Percentiles rank a stretch among this genome's conserved stretches.
Evolutionary conservation across 1,139 yeast species (phyloP).

Genomic region (Nadsonia starkeyi-henricii): DNA sequence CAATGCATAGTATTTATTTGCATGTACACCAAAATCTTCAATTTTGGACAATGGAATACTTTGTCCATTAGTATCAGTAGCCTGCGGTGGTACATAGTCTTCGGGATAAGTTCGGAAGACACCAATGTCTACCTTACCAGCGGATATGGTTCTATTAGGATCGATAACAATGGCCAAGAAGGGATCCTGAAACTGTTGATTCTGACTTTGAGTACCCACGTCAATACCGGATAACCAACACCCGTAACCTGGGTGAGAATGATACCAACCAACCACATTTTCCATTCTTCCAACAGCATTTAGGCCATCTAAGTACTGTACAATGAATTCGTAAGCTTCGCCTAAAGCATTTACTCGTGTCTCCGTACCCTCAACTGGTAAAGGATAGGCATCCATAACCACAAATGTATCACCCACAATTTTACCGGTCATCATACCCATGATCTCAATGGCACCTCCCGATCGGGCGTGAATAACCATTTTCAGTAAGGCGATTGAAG

Average conservation of each 20-base stretch:
- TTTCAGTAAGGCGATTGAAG: constrained; percentile 63
- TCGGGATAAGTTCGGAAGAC: constrained; percentile 76
- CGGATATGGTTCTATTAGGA: constrained; percentile 54
- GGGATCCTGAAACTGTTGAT: constrained; percentile 84
- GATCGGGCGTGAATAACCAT: constrained; percentile 72
- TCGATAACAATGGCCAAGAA: constrained; percentile 81
- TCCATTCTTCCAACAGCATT: constrained; percentile 38
- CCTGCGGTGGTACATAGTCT: constrained; percentile 18
- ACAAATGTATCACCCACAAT: constrained; percentile 44
- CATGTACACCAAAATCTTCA: constrained; percentile 57
- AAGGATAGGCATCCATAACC: constrained; percentile 68
- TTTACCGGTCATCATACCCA: constrained; percentile 90
- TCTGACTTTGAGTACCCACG: constrained; percentile 70
- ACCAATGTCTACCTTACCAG: constrained; percentile 71
- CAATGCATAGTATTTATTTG: constrained; percentile 57
- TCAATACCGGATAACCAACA: constrained; percentile 89
- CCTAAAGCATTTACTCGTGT: constrained; percentile 89
- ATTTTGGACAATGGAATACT: constrained; percentile 34
- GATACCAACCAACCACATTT: constrained; percentile 74
- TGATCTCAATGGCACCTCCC: constrained; percentile 85
- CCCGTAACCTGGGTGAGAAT: constrained; percentile 96
- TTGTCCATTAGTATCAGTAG: constrained; percentile 10
- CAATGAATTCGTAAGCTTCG: constrained; percentile 93
- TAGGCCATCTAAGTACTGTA: constrained; percentile 54
- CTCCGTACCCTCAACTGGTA: constrained; percentile 94